Percentiles rank a stretch among this genome's conserved stretches.
phyloP scores from a whole-genome alignment of 2,329 filamentous ascomycete genomes.

The Elsinoe ampelina region DNA sequence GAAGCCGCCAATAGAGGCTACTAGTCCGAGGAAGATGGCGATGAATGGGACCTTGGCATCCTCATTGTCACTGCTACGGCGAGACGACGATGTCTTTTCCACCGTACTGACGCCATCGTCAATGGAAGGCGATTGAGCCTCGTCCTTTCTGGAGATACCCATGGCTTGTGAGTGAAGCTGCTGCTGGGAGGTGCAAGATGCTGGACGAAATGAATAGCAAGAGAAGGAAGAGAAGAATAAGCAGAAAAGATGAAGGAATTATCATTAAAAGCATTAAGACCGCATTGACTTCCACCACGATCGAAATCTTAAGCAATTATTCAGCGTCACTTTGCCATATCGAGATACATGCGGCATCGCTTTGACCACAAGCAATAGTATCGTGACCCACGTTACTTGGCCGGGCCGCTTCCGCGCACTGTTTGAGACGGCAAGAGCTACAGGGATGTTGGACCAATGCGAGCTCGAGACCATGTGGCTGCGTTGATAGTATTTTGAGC shows the following conservation, averaged over 20 bases:
- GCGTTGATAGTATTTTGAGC: no score
- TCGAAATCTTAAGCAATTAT: no score
- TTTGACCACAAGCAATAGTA: background rate
- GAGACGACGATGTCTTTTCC: constrained; percentile 23
- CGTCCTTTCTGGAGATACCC: background rate
- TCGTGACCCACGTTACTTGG: background rate
- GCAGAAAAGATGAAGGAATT: background rate
- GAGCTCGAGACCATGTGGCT: no score
- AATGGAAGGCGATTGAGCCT: background rate
- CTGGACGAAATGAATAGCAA: background rate
- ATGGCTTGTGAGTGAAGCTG: background rate
- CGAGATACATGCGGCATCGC: background rate
- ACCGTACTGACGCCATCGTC: constrained; percentile 22
- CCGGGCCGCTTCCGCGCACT: background rate
- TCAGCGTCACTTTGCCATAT: background rate
- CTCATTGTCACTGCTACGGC: constrained; percentile 15
- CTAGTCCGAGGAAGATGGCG: constrained; percentile 45
- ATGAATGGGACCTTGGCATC: constrained; percentile 26
- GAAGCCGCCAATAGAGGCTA: constrained; percentile 51
- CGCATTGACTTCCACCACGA: no score
- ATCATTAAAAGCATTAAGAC: background rate
- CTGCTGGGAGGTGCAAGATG: background rate
- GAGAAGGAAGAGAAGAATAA: background rate
- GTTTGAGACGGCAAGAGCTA: background rate
- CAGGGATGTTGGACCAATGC: no score